Percentiles rank a stretch among this genome's conserved stretches.
These are phyloP conservation scores for Sporobolomyces pararoseus DNA, from an alignment of 768 basidiomycete genomes.

Conservation along the genomic window DNA sequence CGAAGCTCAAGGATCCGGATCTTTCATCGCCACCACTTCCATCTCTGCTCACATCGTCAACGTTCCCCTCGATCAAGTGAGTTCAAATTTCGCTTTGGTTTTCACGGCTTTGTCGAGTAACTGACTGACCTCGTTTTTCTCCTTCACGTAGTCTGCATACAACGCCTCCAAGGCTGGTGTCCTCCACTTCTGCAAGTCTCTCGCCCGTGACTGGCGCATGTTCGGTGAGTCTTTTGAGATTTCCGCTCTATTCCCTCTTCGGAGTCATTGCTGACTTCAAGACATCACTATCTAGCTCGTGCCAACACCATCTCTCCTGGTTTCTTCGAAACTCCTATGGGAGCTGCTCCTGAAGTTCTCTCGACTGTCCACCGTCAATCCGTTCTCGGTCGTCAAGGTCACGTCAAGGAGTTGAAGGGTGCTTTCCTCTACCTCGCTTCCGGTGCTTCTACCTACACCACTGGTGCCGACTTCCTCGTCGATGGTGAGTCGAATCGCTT, in stretches of 20 bases:
- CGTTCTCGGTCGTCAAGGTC: slow-evolving; percentile 40
- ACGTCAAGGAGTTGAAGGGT: slow-evolving; percentile 38
- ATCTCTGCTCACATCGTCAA: slow-evolving; percentile 41
- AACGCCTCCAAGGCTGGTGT: slow-evolving; percentile 49
- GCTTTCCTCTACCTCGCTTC: slow-evolving; percentile 47
- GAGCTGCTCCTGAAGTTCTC: slow-evolving; percentile 32
- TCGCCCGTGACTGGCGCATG: slow-evolving; percentile 50
- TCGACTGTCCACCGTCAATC: slow-evolving; percentile 23
- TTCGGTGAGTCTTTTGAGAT: background rate
- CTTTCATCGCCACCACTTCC: slow-evolving; percentile 43
- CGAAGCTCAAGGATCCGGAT: slow-evolving; percentile 43
- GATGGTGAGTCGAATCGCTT: slow-evolving; percentile 19
- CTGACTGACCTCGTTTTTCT: background rate
- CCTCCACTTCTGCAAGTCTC: slow-evolving; percentile 47
- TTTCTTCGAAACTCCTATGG: slow-evolving; percentile 35
- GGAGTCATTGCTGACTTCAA: background rate
- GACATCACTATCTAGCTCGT: background rate
- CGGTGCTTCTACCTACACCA: slow-evolving; percentile 49
- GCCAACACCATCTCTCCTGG: slow-evolving; percentile 42
- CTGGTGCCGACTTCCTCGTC: slow-evolving; percentile 46
- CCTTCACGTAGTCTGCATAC: slow-evolving; percentile 42
- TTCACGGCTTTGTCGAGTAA: no score
- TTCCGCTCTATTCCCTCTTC: no score
- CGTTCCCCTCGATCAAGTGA: slow-evolving; percentile 21
- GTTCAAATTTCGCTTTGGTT: background rate